These are phyloP conservation scores for Aotearoamyces nothofagi DNA, from an alignment of 2,329 filamentous ascomycete species.

Conservation along the genomic window DNA sequence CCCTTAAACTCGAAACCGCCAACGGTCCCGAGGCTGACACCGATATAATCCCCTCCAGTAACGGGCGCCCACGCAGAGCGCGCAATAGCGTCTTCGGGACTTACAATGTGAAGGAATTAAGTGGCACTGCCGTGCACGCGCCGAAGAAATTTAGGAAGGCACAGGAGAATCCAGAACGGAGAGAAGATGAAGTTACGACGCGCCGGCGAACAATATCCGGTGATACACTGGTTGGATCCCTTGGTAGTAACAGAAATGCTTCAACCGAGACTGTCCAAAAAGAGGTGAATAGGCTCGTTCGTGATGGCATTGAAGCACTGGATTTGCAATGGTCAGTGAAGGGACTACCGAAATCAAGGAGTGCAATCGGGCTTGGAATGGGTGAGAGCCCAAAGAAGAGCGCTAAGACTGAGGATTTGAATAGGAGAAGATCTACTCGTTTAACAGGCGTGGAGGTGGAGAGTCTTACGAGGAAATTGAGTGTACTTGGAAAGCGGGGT, in stretches of 20 bases:
- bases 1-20: slow-evolving; percentile 14
- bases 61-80: slow-evolving; percentile 34
- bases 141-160: slow-evolving; percentile 25
- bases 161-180: slow-evolving; percentile 27
- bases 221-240: slow-evolving; percentile 17
- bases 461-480: slow-evolving; percentile 30
- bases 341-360: slow-evolving; percentile 21
- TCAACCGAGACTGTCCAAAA: slow-evolving; percentile 13
- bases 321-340: slow-evolving; percentile 28
- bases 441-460: slow-evolving; percentile 27
- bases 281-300: slow-evolving; percentile 15
- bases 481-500: slow-evolving; percentile 43
- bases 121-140: slow-evolving; percentile 43
- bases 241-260: slow-evolving; percentile 16
- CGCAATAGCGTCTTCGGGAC: slow-evolving; percentile 37
- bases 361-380: slow-evolving; percentile 7
- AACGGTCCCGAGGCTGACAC: slow-evolving; percentile 3
- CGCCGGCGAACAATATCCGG: slow-evolving; percentile 31
- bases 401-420: slow-evolving; percentile 17
- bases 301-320: slow-evolving; percentile 30
- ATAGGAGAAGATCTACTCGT: slow-evolving; percentile 23
- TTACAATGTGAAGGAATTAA: slow-evolving; percentile 52
- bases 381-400: slow-evolving; percentile 16
- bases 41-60: not conserved
- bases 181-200: slow-evolving; percentile 6